These are phyloP conservation scores for Coniferiporia weirii DNA, from an alignment of 1,284 basidiomycete genomes.

Conservation along the genomic window DNA sequence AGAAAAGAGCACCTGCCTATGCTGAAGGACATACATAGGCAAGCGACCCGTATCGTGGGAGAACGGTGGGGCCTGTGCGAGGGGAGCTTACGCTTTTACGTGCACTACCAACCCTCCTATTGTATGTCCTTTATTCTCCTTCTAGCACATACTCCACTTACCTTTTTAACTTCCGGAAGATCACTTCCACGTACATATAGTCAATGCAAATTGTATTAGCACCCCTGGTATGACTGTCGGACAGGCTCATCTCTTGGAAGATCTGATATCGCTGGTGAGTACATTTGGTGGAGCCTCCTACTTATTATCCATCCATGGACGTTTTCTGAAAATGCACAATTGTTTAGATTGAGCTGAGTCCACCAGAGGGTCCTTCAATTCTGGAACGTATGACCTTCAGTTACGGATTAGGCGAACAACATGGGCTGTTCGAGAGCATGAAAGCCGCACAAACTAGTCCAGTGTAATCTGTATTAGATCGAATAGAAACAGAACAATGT, in stretches of 20 bases:
- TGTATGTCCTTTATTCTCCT: slow-evolving; percentile 50
- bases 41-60: slow-evolving; percentile 47
- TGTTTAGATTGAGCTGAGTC: slow-evolving; percentile 55
- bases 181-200: slow-evolving; percentile 94
- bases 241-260: slow-evolving; percentile 90
- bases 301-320: slow-evolving; percentile 1
- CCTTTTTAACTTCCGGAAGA: slow-evolving; percentile 43
- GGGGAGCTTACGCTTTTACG: slow-evolving; percentile 70
- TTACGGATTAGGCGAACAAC: slow-evolving; percentile 79
- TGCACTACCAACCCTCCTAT: slow-evolving; percentile 96
- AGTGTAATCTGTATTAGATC: too few relatives aligned
- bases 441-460: slow-evolving; percentile 29
- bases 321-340: not conserved
- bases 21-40: slow-evolving; percentile 59
- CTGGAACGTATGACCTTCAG: slow-evolving; percentile 74
- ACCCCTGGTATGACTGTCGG: slow-evolving; percentile 77
- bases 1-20: slow-evolving; percentile 59
- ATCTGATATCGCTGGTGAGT: slow-evolving; percentile 78
- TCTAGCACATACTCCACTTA: not conserved
- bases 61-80: slow-evolving; percentile 57
- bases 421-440: slow-evolving; percentile 57
- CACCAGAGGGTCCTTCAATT: slow-evolving; percentile 40
- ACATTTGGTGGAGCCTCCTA: not conserved
- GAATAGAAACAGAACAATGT: too few relatives aligned
- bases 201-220: slow-evolving; percentile 66